Evolutionary conservation across 2,329 filamentous ascomycete genomes (phyloP), one percentile per base, ranked within the genome.

Genomic region (Pseudocercospora fuligena): DNA sequence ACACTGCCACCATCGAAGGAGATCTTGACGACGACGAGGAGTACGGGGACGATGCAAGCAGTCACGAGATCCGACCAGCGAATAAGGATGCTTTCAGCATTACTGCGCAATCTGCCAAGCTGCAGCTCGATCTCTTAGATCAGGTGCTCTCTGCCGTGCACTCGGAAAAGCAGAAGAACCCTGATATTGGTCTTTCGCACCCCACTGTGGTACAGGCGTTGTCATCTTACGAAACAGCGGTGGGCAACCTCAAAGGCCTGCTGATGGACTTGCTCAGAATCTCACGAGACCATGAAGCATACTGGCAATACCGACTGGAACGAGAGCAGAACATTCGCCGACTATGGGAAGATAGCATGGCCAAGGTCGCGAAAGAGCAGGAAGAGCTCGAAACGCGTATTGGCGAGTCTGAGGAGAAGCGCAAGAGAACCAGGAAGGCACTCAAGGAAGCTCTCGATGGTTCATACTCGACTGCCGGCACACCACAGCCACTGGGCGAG

Each of bases 321-420:
- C 90, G 93, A 62, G 95, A 99, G 81, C 90, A 90, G 51, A 92
- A 97, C 77, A 90, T 98, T 81, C 89, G 95, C 43, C 90, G 92
- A 66, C 92, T 99, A 88, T 99, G 95, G 95, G 95, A 99, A 80
- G 95, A 99, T 75, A 98, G 94, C 80, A 97, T 99, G 95, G 93
- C 95, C 9, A 90, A 94, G 74, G 91, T 99, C n/a, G 95, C 94
- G 19, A 89, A 89, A 64, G 95, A 99, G 78, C 95, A 99, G 74
- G 95, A 98, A 79, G 88, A 93, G 60, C 86, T 99, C 1, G 93
- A 98, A 77, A 92, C 88, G 40, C 90, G 90, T 65, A 92, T 97
- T 67, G 93, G 92, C 53, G 92, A 97, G 79, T 92, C 93, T 1
- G 94, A 98, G 78, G 87, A 91, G 76, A 98, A 97, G 84, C 88